Evolutionary conservation across 257 asterid species (phyloP), one percentile per base, ranked within the genome.

Genomic region (Lavandula angustifolia): DNA sequence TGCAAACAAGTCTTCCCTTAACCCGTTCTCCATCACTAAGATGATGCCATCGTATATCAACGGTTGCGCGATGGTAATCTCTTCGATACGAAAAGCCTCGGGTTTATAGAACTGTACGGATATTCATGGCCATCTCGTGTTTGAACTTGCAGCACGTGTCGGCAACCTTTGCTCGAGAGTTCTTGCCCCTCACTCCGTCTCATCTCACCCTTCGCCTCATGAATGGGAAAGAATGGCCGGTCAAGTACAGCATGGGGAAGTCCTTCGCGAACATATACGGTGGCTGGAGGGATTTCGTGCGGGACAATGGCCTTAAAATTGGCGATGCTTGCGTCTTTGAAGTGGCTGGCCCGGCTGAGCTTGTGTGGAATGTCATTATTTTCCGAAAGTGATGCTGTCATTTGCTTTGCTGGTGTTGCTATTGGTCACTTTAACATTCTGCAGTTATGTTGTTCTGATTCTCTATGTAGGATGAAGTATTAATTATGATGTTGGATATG

Each of bases 241-340:
- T 65, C 32, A 52, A 4, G 31, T 60, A 27, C 64, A 27, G 3
- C 11, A 1, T 4, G 10, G 0, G 1, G 3, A 7, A 10, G 3
- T 1, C 4, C 5, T 37, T 27, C 13, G 65, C 54, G 12, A n/a
- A 14, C 16, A 0, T 65, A 7, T 0, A 11, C 9, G 0, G 40
- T 9, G 80, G 80, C 6, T 75, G 80, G 80, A 59, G 3, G 49
- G 31, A 14, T 42, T 76, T 76, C 6, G 75, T 18, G 13, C 5
- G 0, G 0, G 78, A 72, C 6, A 76, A 66, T 67, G 17, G 3
- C 14, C 62, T 76, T 8, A 49, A 54, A n/a, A 70, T 54, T 7
- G 72, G 72, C 0, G 77, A 76, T 57, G 72, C 37, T 12, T 76
- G 72, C 42, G 32, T 67, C 29, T 55, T 76, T 62, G 55, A 67